phyloP scores from a whole-genome alignment of 495 filamentous ascomycete genomes.

The Viridothelium virens region DNA sequence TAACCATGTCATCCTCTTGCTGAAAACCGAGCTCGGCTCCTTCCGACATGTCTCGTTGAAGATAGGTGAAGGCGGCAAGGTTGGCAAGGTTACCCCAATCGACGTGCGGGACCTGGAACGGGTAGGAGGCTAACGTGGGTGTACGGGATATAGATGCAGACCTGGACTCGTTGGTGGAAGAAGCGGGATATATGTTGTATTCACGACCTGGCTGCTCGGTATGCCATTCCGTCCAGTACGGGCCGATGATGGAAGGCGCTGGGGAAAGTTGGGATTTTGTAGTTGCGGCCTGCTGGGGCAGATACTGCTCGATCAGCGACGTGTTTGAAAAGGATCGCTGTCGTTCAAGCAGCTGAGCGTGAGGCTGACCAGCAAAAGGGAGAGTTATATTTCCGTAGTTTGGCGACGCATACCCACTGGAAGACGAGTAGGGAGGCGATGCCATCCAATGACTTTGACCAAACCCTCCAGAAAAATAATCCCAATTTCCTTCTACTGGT shows the following conservation, averaged over 20 bases:
- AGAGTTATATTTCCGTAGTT: constrained; percentile 5
- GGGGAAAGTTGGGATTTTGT: neutral
- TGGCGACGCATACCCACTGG: constrained; percentile 28
- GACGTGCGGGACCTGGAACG: neutral
- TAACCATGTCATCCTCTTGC: constrained; percentile 5
- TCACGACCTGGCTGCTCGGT: constrained; percentile 10
- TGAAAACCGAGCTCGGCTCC: constrained; percentile 4
- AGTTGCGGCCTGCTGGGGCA: constrained; percentile 5
- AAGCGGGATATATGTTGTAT: neutral
- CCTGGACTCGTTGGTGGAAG: neutral
- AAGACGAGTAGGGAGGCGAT: constrained; percentile 27
- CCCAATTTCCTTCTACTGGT: constrained; percentile 16
- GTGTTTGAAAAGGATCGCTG: constrained; percentile 9
- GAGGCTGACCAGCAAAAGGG: constrained; percentile 10
- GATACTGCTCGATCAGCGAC: constrained; percentile 11
- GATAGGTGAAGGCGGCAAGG: constrained; percentile 2
- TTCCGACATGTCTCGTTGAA: constrained; percentile 21
- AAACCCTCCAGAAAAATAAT: neutral
- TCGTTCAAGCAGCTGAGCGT: constrained; percentile 7
- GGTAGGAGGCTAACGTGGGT: neutral
- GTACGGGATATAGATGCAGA: neutral
- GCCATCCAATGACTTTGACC: constrained; percentile 13
- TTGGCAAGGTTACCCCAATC: neutral
- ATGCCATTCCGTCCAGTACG: constrained; percentile 9
- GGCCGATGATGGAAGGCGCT: neutral